Conservation (phyloP, 176 grass and related monocot species). For the Raddia guianensis region DNA sequence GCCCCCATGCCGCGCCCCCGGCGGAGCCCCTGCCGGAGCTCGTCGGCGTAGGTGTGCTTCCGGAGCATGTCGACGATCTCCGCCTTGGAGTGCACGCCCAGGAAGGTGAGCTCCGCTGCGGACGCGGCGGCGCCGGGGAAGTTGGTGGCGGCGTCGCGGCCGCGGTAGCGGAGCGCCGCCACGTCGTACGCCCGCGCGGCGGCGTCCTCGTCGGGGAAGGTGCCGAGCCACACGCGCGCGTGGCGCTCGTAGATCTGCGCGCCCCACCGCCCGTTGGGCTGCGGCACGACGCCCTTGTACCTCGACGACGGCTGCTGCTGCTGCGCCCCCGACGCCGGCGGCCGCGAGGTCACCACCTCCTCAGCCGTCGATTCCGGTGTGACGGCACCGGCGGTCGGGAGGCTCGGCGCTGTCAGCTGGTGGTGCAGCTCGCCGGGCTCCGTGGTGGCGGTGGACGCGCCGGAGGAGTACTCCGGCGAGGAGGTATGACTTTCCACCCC, state of each 20-base stretch:
- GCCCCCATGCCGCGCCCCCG: conserved; percentile 46
- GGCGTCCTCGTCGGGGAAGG: conserved; percentile 61
- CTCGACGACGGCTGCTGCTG: conserved; percentile 56
- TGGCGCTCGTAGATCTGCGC: conserved; percentile 99
- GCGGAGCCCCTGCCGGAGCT: conserved; percentile 72
- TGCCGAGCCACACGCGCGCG: conserved; percentile 95
- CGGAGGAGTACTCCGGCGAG: conserved; percentile 18
- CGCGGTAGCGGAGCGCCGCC: conserved; percentile 83
- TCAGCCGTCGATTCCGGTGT: not conserved
- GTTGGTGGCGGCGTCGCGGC: conserved; percentile 72
- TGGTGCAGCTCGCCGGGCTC: conserved; percentile 32
- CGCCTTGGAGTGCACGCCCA: conserved; percentile 68
- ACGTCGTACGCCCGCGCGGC: conserved; percentile 88
- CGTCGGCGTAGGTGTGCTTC: conserved; percentile 91
- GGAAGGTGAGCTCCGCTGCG: conserved; percentile 62
- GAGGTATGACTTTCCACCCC: conserved; percentile 44
- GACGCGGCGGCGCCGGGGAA: conserved; percentile 45
- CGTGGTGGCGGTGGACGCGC: conserved; percentile 52
- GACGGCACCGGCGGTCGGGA: not conserved
- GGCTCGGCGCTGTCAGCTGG: not conserved
- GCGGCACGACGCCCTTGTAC: conserved; percentile 96
- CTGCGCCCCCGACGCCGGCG: conserved; percentile 16
- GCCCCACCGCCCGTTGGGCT: conserved; percentile 98
- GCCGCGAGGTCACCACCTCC: conserved; percentile 40
- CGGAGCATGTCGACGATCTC: conserved; percentile 97